Percentiles rank a stretch among this genome's conserved stretches.
These are phyloP conservation scores for Apiospora malaysiana DNA, from an alignment of 2,329 filamentous ascomycete genomes.

Conservation along the genomic window DNA sequence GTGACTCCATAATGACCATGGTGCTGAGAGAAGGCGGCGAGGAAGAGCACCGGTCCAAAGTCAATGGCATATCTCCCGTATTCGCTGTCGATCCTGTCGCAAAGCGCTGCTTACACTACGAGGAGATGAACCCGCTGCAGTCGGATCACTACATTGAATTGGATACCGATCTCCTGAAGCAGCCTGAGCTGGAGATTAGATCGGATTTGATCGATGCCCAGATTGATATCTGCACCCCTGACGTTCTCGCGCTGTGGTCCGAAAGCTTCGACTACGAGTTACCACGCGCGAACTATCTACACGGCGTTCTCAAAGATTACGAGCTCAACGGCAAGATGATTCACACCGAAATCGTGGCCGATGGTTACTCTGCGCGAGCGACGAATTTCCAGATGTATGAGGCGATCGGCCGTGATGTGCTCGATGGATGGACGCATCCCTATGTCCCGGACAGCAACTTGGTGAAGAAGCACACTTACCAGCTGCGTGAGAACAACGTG, in stretches of 20 bases:
- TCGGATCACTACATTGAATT: slow-evolving; percentile 71
- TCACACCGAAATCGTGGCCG: slow-evolving; percentile 82
- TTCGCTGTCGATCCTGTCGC: slow-evolving; percentile 86
- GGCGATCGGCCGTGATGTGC: slow-evolving; percentile 83
- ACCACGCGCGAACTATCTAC: slow-evolving; percentile 85
- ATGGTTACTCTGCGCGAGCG: slow-evolving; percentile 86
- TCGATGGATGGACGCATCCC: slow-evolving; percentile 86
- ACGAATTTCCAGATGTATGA: slow-evolving; percentile 90
- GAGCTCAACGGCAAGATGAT: slow-evolving; percentile 98
- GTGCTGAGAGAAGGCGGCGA: slow-evolving; percentile 80
- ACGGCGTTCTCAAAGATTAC: slow-evolving; percentile 93
- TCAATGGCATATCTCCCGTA: slow-evolving; percentile 75
- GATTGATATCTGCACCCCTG: slow-evolving; percentile 96
- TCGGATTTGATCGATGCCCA: slow-evolving; percentile 91
- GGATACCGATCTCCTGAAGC: slow-evolving; percentile 79
- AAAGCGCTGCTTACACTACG: slow-evolving; percentile 88
- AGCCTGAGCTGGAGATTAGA: slow-evolving; percentile 78
- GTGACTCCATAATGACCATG: slow-evolving; percentile 98
- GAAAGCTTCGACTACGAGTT: slow-evolving; percentile 98
- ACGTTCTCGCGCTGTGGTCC: slow-evolving; percentile 92
- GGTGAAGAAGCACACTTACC: slow-evolving; percentile 77
- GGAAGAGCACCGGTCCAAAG: slow-evolving; percentile 75
- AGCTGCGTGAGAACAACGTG: slow-evolving; percentile 69
- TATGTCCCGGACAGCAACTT: slow-evolving; percentile 90
- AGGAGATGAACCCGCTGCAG: slow-evolving; percentile 79